phyloP scores from a whole-genome alignment of 345 rosid genomes.

The Boechera retrofracta region DNA sequence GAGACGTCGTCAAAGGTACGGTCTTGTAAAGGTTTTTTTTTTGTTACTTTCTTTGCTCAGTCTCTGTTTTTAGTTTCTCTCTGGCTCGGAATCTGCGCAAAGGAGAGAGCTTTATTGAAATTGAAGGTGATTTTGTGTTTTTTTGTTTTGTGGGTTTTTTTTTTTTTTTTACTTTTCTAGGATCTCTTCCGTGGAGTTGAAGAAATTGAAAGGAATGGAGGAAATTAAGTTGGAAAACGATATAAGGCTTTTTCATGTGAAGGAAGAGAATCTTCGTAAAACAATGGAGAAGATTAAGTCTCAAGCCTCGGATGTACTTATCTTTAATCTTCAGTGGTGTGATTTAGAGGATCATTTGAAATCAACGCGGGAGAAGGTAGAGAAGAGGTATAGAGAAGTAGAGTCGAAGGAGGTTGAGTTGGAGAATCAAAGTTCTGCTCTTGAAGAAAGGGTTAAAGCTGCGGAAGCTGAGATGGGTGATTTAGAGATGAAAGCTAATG shows the following conservation, averaged over 20 bases:
- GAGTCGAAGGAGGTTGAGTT: slow-evolving; percentile 30
- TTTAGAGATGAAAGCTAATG: slow-evolving; percentile 18
- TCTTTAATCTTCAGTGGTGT: slow-evolving; percentile 32
- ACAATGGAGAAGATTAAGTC: not conserved
- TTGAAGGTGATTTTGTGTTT: not conserved
- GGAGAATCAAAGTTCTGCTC: not conserved
- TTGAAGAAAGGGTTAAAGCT: slow-evolving; percentile 31
- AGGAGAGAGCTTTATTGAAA: not conserved
- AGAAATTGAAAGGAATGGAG: slow-evolving; percentile 25
- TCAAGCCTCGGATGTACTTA: not conserved
- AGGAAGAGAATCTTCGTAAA: slow-evolving; percentile 26
- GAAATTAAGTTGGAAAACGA: slow-evolving; percentile 25
- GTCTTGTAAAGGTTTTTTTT: not conserved
- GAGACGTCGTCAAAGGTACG: slow-evolving; percentile 1
- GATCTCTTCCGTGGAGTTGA: slow-evolving; percentile 34
- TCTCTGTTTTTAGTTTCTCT: not conserved
- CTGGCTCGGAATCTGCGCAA: not conserved
- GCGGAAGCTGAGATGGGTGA: slow-evolving; percentile 14
- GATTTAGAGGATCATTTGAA: slow-evolving; percentile 17
- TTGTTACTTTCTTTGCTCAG: not conserved
- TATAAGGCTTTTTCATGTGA: slow-evolving; percentile 27
- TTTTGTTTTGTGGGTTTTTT: not conserved
- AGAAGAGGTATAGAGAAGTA: slow-evolving; percentile 6
- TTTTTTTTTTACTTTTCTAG: not conserved
- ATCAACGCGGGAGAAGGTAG: not conserved